A percentile compares a stretch with the other conserved stretches of the same genome.
phyloP scores from a whole-genome alignment of 441 rosid genomes.

The Cnidoscolus chayamansa region DNA sequence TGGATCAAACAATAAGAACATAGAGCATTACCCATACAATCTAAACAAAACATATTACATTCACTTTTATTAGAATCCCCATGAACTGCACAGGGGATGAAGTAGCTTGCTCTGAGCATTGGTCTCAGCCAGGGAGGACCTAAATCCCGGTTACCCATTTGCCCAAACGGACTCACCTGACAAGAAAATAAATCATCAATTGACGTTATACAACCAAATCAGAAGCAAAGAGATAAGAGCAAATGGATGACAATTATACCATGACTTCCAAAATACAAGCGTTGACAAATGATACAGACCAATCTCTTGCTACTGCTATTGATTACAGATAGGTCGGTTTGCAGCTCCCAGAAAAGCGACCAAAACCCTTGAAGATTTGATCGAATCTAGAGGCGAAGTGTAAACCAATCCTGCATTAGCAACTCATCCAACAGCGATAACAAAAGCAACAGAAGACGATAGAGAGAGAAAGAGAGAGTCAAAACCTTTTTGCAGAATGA shows the following conservation, averaged over 20 bases:
- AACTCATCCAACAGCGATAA: not conserved
- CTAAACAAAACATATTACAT: conserved; percentile 82
- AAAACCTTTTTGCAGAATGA: not conserved
- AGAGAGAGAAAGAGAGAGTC: no score
- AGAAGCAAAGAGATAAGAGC: not conserved
- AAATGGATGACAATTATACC: conserved; percentile 6
- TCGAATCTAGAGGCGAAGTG: not conserved
- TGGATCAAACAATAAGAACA: conserved; percentile 58
- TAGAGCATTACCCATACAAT: conserved; percentile 53
- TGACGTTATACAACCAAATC: not conserved
- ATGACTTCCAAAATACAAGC: conserved; percentile 3
- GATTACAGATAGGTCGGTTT: not conserved
- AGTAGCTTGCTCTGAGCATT: conserved; percentile 58
- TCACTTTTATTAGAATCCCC: conserved; percentile 62
- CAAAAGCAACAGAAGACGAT: not conserved
- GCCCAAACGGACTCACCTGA: conserved; percentile 42
- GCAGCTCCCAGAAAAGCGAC: not conserved
- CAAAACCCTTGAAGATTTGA: not conserved
- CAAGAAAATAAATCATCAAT: not conserved
- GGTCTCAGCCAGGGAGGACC: conserved; percentile 76
- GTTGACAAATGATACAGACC: not conserved
- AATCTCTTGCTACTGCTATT: not conserved
- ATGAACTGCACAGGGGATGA: conserved; percentile 55
- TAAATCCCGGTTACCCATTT: conserved; percentile 35
- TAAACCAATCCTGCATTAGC: not conserved